Percentiles rank a stretch among this genome's conserved stretches.
phyloP scores from a whole-genome alignment of 805 yeast species.

The Tetrapisispora fleetii region DNA sequence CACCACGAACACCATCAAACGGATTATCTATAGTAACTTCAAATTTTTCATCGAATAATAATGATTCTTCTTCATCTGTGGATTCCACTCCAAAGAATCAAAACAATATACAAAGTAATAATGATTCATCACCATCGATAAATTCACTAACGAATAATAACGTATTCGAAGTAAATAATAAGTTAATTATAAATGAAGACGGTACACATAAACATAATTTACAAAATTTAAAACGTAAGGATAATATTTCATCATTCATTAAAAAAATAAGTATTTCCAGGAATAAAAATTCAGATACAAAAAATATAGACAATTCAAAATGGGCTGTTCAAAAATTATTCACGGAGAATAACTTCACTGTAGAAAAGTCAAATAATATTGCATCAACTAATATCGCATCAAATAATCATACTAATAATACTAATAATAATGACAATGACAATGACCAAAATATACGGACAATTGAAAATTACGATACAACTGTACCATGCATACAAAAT shows the following conservation, averaged over 20 bases:
- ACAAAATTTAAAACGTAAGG: conserved; percentile 67
- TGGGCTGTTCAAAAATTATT: conserved; percentile 58
- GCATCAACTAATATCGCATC: not conserved
- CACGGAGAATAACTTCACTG: conserved; percentile 1
- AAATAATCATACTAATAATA: conserved; percentile 14
- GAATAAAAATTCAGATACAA: conserved; percentile 46
- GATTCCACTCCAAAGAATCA: not conserved
- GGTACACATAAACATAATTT: conserved; percentile 77
- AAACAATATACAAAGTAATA: not conserved
- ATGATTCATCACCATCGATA: not conserved
- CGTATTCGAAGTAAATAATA: conserved; percentile 4
- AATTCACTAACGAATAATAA: not conserved
- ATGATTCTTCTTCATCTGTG: not conserved
- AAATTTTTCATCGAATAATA: not conserved
- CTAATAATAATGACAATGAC: conserved; percentile 26
- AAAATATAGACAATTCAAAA: conserved; percentile 57
- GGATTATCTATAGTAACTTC: not conserved
- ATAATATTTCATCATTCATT: conserved; percentile 62
- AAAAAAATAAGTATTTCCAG: conserved; percentile 44
- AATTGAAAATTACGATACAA: too few species aligned
- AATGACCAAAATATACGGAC: conserved; percentile 2
- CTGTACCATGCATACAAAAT: conserved; percentile 37
- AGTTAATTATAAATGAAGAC: conserved; percentile 51
- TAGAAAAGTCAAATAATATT: not conserved
- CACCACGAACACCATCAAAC: not conserved